A percentile compares a stretch with the other conserved stretches of the same genome.
phyloP scores from a whole-genome alignment of 192 early-diverging fungal genomes.

The Coemansia sp. region DNA sequence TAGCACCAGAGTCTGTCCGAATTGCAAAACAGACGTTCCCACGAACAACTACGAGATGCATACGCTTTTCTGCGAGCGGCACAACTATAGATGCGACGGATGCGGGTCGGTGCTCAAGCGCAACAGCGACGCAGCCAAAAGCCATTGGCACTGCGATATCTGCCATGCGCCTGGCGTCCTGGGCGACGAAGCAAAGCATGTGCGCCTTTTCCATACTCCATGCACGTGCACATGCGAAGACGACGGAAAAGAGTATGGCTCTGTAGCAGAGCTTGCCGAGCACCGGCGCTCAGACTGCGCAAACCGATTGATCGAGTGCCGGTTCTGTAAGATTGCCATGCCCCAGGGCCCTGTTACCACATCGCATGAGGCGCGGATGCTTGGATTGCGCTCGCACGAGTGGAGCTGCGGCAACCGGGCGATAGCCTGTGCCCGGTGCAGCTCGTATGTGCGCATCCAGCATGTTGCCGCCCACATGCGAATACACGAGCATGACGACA shows the following conservation, averaged over 20 bases:
- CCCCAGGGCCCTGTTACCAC: conserved; percentile 62
- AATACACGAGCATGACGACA: conserved; percentile 64
- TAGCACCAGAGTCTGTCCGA: conserved; percentile 56
- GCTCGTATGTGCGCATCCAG: conserved; percentile 71
- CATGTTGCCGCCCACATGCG: conserved; percentile 75
- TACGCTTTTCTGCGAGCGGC: conserved; percentile 75
- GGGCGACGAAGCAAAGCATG: conserved; percentile 68
- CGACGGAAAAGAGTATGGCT: conserved; percentile 14
- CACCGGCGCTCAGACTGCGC: conserved; percentile 74
- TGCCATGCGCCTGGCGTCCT: conserved; percentile 62
- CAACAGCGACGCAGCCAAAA: conserved; percentile 56
- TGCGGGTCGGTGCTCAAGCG: conserved; percentile 74
- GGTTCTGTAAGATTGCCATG: conserved; percentile 77
- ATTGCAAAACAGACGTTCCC: conserved; percentile 74
- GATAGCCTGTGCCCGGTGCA: conserved; percentile 80
- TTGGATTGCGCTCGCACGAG: conserved; percentile 75
- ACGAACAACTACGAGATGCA: conserved; percentile 67
- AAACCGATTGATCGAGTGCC: conserved; percentile 76
- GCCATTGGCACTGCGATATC: conserved; percentile 84
- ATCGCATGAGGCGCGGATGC: conserved; percentile 64
- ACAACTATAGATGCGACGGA: conserved; percentile 69
- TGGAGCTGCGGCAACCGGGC: conserved; percentile 83
- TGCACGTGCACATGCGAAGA: conserved; percentile 63
- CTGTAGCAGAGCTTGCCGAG: conserved; percentile 59
- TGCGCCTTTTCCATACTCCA: conserved; percentile 62